These are phyloP conservation scores for Earliella scabrosa DNA, from an alignment of 1,284 basidiomycete genomes.

Conservation along the genomic window DNA sequence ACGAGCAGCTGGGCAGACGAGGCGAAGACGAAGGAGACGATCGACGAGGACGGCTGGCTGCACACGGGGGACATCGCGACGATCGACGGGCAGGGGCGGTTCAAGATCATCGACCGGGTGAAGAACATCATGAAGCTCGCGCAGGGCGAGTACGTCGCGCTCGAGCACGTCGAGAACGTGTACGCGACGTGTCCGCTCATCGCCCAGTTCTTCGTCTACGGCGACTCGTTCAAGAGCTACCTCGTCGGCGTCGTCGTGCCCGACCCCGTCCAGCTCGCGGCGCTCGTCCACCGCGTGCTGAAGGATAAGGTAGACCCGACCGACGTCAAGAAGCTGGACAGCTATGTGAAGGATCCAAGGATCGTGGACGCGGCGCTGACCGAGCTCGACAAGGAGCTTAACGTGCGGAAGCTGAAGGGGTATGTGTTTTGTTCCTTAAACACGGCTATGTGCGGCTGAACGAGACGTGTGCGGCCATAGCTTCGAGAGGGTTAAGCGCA, in stretches of 20 bases:
- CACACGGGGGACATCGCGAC: slow-evolving; percentile 91
- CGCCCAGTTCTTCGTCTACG: slow-evolving; percentile 83
- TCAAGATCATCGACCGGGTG: slow-evolving; percentile 94
- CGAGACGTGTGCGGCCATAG: slow-evolving; percentile 43
- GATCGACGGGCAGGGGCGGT: slow-evolving; percentile 79
- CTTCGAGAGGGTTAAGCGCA: slow-evolving; percentile 82
- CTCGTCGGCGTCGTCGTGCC: slow-evolving; percentile 85
- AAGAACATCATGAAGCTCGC: slow-evolving; percentile 98
- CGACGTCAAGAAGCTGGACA: slow-evolving; percentile 57
- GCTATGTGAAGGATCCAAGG: slow-evolving; percentile 64
- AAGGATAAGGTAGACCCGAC: slow-evolving; percentile 56
- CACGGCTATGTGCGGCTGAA: too few species aligned
- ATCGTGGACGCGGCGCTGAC: slow-evolving; percentile 66
- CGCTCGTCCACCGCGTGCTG: slow-evolving; percentile 61
- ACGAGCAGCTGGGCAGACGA: too few species aligned
- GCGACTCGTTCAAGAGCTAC: slow-evolving; percentile 84
- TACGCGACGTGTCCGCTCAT: slow-evolving; percentile 77
- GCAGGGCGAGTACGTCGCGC: slow-evolving; percentile 97
- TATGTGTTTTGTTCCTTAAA: slow-evolving; percentile 38
- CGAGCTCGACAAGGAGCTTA: slow-evolving; percentile 61
- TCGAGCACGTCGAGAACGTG: slow-evolving; percentile 92
- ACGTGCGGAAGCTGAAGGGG: slow-evolving; percentile 77
- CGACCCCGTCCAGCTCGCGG: slow-evolving; percentile 72
- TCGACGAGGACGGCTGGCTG: slow-evolving; percentile 86
- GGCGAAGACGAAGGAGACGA: slow-evolving; percentile 64